A percentile compares a stretch with the other conserved stretches of the same genome.
Evolutionary conservation across 345 rosid genomes (phyloP).

Genomic region (Trapa bicornis): DNA sequence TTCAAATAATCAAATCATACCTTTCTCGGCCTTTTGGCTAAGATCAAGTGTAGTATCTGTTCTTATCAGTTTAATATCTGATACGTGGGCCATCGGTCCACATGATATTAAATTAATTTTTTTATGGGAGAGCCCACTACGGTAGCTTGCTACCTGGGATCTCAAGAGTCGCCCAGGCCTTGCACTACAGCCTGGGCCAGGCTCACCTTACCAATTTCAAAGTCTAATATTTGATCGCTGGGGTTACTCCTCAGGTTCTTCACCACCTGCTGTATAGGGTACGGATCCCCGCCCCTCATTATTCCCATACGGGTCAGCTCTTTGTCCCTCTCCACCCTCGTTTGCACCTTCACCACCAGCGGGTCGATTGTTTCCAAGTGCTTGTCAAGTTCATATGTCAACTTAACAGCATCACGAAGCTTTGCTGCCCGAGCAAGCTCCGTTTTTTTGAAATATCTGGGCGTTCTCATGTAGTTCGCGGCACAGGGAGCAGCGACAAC

Average conservation of each 20-base stretch:
- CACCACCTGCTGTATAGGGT: constrained; percentile 36
- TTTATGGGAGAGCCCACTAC: constrained; percentile 6
- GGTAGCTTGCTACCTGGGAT: neutral
- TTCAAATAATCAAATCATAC: constrained; percentile 9
- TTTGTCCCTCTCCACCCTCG: constrained; percentile 41
- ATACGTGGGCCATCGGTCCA: constrained; percentile 20
- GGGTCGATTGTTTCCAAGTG: constrained; percentile 46
- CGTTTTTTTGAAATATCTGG: constrained; percentile 30
- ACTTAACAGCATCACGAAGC: constrained; percentile 56
- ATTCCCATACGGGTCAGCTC: constrained; percentile 35
- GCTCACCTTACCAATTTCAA: neutral
- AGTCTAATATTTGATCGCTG: constrained; percentile 5
- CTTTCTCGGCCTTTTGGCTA: constrained; percentile 67
- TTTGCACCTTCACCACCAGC: constrained; percentile 38
- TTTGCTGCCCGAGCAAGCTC: constrained; percentile 41
- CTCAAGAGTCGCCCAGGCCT: neutral
- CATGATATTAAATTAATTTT: too few species aligned
- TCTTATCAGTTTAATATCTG: constrained; percentile 58
- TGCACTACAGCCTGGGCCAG: neutral
- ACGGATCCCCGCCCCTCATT: constrained; percentile 35
- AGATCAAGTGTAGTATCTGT: constrained; percentile 59
- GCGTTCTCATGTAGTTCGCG: constrained; percentile 23
- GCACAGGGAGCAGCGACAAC: constrained; percentile 38
- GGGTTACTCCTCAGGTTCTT: constrained; percentile 41
- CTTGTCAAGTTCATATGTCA: constrained; percentile 36